Base-by-base conservation (phyloP, 2,329 filamentous ascomycete species). In the Pseudogymnoascus sp. region DNA sequence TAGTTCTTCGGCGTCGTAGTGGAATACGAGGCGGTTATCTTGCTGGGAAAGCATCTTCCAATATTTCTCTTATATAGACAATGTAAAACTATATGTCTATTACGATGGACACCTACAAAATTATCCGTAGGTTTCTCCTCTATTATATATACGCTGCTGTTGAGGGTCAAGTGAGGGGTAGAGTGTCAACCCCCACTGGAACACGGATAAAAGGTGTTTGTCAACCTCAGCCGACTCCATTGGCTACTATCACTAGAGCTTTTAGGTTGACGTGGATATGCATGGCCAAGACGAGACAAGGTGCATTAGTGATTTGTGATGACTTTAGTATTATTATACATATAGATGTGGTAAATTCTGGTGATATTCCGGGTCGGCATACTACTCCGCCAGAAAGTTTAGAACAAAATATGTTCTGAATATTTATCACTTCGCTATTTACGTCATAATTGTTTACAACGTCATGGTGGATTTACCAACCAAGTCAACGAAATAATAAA, bases 1-100 rank as follows among this genome's bases (percentile, higher is more conserved):
- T 63, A 82, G 72, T 23, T 75, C 71, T 67, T 82, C 79, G n/a
- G 77, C 77, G 69, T 82, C 79, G 62, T 64, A 77, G 39, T 11
- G 63, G 69, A 73, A 69, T 3, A 70, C 66, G 1, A 77, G 71
- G 3, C 67, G 68, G 36, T 69, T 68, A 6, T 67, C 66, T 25
- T 73, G 39, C 4, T 68, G 19, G 61, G 51, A 64, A 6, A 73
- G 64, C 72, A 73, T 73, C 21, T n/a, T 61, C n/a, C 5, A 57
- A 57, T 57, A 34, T 34, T 57, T 19, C 5, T 31, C 16, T 34
- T 4, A 6, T 34, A 31, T 11, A 4, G 28, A 3, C 10, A 57
- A 34, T 34, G 4, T 11, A 6, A 34, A 34, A 57, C 5, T 31
- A 13, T 2, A 4, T 13, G 25, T 57, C 10, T 57, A 1, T 21